phyloP scores from a whole-genome alignment of 2,329 filamentous ascomycete genomes.

The Fusarium chuoi region DNA sequence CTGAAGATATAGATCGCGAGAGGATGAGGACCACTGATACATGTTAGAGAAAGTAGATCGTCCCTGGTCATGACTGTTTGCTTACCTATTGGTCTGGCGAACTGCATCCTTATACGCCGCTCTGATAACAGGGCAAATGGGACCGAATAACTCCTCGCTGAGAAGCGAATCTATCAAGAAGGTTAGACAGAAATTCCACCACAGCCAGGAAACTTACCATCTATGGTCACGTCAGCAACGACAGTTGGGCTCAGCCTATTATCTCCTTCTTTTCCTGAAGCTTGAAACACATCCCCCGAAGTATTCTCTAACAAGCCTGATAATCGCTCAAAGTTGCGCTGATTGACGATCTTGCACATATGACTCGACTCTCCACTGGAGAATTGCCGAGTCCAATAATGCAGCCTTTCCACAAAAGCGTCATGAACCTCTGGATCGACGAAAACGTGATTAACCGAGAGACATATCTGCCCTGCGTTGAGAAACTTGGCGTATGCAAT shows the following conservation, averaged over 20 bases:
- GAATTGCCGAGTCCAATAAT: background rate
- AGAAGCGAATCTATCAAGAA: conserved; percentile 49
- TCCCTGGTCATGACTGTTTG: accelerated
- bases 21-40: background rate
- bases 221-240: background rate
- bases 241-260: background rate
- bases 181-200: background rate
- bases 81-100: background rate
- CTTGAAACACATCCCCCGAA: background rate
- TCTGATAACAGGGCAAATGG: background rate
- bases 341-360: conserved; percentile 52
- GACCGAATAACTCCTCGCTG: conserved; percentile 52
- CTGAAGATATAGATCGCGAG: background rate
- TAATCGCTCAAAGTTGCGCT: conserved; percentile 55
- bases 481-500: conserved; percentile 55
- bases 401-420: conserved; percentile 46
- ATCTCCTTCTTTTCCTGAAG: background rate
- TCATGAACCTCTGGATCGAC: conserved; percentile 53
- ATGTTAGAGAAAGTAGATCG: accelerated
- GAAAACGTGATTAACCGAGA: conserved; percentile 55
- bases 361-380: conserved; percentile 16
- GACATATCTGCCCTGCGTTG: conserved; percentile 50
- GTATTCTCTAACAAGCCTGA: conserved; percentile 49
- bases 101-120: background rate
- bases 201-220: background rate